Conservation (phyloP, 78 protist species). For the Acrasis kona region DNA sequence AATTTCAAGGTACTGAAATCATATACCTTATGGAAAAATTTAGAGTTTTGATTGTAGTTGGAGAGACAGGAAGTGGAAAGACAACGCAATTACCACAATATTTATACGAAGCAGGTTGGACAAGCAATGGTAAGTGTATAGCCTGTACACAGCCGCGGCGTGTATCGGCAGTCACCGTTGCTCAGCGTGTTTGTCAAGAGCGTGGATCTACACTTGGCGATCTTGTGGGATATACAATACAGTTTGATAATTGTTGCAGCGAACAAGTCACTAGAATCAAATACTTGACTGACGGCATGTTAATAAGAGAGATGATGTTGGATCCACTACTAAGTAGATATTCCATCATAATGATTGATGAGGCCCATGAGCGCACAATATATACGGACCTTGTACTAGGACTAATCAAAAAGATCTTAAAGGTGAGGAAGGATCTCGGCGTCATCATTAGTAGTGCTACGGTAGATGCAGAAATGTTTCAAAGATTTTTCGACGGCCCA, state of each 20-base stretch:
- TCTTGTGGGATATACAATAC: constrained; percentile 94
- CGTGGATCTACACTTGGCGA: constrained; percentile 93
- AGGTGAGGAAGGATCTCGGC: constrained; percentile 32
- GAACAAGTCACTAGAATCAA: constrained; percentile 60
- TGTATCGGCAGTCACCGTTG: constrained; percentile 78
- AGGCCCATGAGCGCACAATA: constrained; percentile 99
- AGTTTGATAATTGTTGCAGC: constrained; percentile 91
- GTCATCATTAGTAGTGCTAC: constrained; percentile 97
- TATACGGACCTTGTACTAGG: constrained; percentile 98
- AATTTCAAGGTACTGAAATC: too few species aligned
- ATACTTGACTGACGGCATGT: constrained; percentile 95
- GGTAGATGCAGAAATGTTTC: constrained; percentile 86
- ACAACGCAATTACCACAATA: constrained; percentile 43
- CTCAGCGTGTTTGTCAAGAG: constrained; percentile 94
- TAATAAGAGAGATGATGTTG: constrained; percentile 94
- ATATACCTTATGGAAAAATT: background rate
- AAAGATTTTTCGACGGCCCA: constrained; percentile 10
- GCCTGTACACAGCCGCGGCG: constrained; percentile 98
- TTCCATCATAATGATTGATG: constrained; percentile 89
- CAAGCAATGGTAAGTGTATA: constrained; percentile 18
- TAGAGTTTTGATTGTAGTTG: constrained; percentile 26
- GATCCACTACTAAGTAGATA: constrained; percentile 84
- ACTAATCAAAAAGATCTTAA: constrained; percentile 57
- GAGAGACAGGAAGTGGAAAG: constrained; percentile 73
- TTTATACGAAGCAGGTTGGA: constrained; percentile 17